Evolutionary conservation across 768 basidiomycete genomes (phyloP).

Genomic region (Panaeolus papilionaceus): DNA sequence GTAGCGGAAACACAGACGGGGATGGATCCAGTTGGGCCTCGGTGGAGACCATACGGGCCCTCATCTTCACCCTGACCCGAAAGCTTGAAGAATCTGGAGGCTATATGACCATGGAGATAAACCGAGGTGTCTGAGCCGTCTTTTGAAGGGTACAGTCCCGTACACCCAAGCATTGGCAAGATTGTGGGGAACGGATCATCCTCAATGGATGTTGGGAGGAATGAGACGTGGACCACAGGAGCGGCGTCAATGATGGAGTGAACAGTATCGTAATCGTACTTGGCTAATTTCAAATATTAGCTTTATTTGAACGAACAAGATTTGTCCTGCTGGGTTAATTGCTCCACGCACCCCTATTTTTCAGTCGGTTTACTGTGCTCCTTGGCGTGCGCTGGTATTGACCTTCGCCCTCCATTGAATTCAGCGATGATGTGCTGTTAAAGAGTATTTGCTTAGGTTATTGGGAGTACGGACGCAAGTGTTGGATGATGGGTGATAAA

Average conservation of each 20-base stretch:
- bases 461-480: no score
- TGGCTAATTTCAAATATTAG: constrained; percentile 17
- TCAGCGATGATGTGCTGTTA: not conserved
- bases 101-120: constrained; percentile 32
- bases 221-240: constrained; percentile 34
- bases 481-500: no score
- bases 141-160: constrained; percentile 25
- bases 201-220: constrained; percentile 28
- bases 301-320: not conserved
- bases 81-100: constrained; percentile 30
- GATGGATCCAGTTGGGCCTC: not conserved
- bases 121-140: constrained; percentile 22
- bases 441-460: no score
- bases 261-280: constrained; percentile 31
- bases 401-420: not conserved
- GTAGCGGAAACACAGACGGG: constrained; percentile 35
- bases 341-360: constrained; percentile 26
- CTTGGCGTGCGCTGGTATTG: constrained; percentile 7
- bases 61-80: constrained; percentile 21
- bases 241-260: constrained; percentile 31
- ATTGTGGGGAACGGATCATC: constrained; percentile 36
- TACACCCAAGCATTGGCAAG: constrained; percentile 34
- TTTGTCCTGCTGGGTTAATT: not conserved
- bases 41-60: constrained; percentile 24
- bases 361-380: constrained; percentile 30